Conservation (phyloP, 1,284 basidiomycete genomes). For the Ceratobasidium sp. region DNA sequence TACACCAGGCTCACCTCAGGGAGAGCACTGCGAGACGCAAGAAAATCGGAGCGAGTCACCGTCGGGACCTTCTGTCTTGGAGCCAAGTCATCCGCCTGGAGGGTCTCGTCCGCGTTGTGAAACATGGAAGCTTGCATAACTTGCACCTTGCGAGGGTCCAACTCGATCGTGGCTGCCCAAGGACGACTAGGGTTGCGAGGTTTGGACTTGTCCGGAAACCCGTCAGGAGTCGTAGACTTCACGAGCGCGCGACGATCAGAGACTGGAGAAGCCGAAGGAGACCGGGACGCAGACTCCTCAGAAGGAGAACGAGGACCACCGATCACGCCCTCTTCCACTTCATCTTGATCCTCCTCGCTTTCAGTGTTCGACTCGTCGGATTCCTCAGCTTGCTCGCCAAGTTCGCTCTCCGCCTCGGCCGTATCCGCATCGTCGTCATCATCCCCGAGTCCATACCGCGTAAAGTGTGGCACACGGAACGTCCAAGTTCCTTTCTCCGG, state of each 20-base stretch:
- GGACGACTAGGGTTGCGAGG: conserved; percentile 55
- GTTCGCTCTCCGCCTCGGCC: conserved; percentile 49
- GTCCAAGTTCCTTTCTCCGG: conserved; percentile 88
- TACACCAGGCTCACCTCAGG: conserved; percentile 46
- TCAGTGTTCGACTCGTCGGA: conserved; percentile 42
- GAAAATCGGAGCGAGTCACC: conserved; percentile 40
- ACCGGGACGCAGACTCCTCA: conserved; percentile 33
- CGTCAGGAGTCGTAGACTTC: conserved; percentile 46
- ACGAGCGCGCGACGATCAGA: conserved; percentile 27
- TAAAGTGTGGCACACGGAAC: conserved; percentile 93
- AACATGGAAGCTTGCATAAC: conserved; percentile 94
- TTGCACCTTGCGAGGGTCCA: conserved; percentile 86
- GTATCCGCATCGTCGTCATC: conserved; percentile 51
- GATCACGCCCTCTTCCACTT: conserved; percentile 44
- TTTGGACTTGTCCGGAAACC: conserved; percentile 45
- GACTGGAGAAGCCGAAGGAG: conserved; percentile 14
- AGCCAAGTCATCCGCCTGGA: conserved; percentile 21
- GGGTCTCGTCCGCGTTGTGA: conserved; percentile 49
- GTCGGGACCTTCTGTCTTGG: conserved; percentile 20
- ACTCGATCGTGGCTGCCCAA: conserved; percentile 76
- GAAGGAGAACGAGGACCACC: conserved; percentile 46
- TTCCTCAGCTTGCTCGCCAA: conserved; percentile 51
- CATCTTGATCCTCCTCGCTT: conserved; percentile 49
- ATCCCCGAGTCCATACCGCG: conserved; percentile 58
- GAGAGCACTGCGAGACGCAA: conserved; percentile 44